These are phyloP conservation scores for Auriscalpium vulgare DNA, from an alignment of 768 basidiomycete species.

Conservation along the genomic window DNA sequence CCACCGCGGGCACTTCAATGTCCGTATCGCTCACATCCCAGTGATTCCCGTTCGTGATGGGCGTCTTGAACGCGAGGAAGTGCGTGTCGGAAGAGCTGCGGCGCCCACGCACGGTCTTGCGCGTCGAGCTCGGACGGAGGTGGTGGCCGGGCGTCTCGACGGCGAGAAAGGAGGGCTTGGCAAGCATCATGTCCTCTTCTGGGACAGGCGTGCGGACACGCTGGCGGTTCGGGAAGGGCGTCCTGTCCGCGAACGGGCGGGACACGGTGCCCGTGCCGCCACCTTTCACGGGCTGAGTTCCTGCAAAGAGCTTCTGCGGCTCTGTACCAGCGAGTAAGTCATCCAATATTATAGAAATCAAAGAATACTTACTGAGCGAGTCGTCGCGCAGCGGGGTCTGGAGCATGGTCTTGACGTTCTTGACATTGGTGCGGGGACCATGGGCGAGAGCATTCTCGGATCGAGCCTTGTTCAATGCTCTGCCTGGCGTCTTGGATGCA, in stretches of 20 bases:
- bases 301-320: slow-evolving; percentile 3
- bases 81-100: slow-evolving; percentile 34
- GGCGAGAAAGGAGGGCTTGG: slow-evolving; percentile 21
- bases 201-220: slow-evolving; percentile 22
- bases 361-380: slow-evolving; percentile 19
- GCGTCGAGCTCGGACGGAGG: slow-evolving; percentile 58
- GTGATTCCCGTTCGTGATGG: slow-evolving; percentile 52
- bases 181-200: slow-evolving; percentile 32
- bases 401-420: slow-evolving; percentile 27
- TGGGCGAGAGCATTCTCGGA: slow-evolving; percentile 40
- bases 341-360: not conserved
- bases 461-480: slow-evolving; percentile 31
- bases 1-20: slow-evolving; percentile 22
- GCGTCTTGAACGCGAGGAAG: slow-evolving; percentile 46
- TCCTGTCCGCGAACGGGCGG: slow-evolving; percentile 65
- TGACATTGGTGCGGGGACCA: slow-evolving; percentile 32
- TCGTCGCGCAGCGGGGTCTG: slow-evolving; percentile 29
- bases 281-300: slow-evolving; percentile 16
- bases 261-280: slow-evolving; percentile 8
- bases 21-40: slow-evolving; percentile 70
- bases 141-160: slow-evolving; percentile 29
- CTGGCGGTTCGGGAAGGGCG: slow-evolving; percentile 64
- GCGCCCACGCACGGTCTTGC: slow-evolving; percentile 55
- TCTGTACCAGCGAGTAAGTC: slow-evolving; percentile 6
- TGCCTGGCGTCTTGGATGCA: slow-evolving; percentile 48